Base-by-base conservation (phyloP, 352 stramenopile genomes). In the Pythium brachiatum region DNA sequence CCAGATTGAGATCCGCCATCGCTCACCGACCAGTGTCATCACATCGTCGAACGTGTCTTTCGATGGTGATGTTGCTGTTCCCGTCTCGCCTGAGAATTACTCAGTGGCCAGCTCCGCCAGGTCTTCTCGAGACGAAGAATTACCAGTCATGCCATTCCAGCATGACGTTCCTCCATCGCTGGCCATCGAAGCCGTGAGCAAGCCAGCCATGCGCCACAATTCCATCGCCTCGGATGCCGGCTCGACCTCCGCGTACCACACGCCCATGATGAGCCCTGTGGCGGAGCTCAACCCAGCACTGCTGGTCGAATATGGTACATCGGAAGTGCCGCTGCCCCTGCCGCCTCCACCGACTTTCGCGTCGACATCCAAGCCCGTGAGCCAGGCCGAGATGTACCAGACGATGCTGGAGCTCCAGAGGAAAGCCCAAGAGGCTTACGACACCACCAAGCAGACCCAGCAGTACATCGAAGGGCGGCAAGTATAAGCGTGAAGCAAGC, bases 401-500 rank as follows among this genome's bases (percentile, higher is more conserved):
- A 68, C 62, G 31, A 73, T 90, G 54, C 68, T 84, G 25, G 73
- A 90, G 50, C 57, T 90, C 13, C 75, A 75, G 47, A 74, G 71
- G 29, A 77, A 77, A 13, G 81, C 72, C 0, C 72, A 86, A 44
- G 70, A 74, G 12, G 64, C 81, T n/a, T 90, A 79, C 58, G 63
- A 73, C 31, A 83, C 60, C 41, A 72, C 76, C 11, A 68, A 73
- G 11, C 69, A 79, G 46, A 90, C 86, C 63, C 69, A 78, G 21
- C 69, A 75, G 55, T 78, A 77, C 54, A 73, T 80, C 39, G 20
- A 36, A 1, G 32, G 48, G 36, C 15, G n/a, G n/a, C n/a, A n/a
- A n/a, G n/a, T n/a, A n/a, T n/a, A n/a, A n/a, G n/a, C n/a, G n/a
- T n/a, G n/a, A n/a, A n/a, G n/a, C n/a, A n/a, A n/a, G n/a, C n/a